Conservation (phyloP, 257 asterid genomes). For the Capsicum rhomboideum region DNA sequence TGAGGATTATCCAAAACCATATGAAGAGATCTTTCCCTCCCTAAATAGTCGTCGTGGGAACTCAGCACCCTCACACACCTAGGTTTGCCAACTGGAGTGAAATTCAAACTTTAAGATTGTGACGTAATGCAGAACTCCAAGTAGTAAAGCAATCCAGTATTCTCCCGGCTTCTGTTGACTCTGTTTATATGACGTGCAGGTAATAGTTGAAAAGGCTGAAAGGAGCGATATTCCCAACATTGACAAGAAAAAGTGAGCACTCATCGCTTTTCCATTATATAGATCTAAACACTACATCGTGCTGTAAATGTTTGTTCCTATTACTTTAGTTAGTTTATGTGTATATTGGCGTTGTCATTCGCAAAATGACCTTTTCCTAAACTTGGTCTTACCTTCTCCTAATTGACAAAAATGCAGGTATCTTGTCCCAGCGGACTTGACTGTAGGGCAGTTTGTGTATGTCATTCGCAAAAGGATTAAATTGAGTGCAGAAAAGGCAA, state of each 20-base stretch:
- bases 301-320: background rate
- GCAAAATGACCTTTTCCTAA: background rate
- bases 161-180: background rate
- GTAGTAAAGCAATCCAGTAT: background rate
- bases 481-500: conserved; percentile 35
- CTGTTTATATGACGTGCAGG: conserved; percentile 11
- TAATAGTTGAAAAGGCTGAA: conserved; percentile 34
- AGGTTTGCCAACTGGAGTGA: no score
- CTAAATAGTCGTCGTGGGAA: no score
- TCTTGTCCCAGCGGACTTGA: conserved; percentile 38
- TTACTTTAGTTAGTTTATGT: background rate
- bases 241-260: conserved; percentile 35
- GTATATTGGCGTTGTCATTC: background rate
- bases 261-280: background rate
- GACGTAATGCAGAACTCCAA: no score
- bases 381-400: background rate
- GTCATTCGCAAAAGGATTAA: conserved; percentile 41
- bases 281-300: background rate
- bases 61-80: no score
- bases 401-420: conserved; percentile 12
- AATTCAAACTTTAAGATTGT: no score
- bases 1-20: no score
- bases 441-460: conserved; percentile 41
- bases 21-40: no score
- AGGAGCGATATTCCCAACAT: conserved; percentile 34